Base-by-base conservation (phyloP, 371 early-diverging fungal genomes). In the Actinomortierella ambigua region DNA sequence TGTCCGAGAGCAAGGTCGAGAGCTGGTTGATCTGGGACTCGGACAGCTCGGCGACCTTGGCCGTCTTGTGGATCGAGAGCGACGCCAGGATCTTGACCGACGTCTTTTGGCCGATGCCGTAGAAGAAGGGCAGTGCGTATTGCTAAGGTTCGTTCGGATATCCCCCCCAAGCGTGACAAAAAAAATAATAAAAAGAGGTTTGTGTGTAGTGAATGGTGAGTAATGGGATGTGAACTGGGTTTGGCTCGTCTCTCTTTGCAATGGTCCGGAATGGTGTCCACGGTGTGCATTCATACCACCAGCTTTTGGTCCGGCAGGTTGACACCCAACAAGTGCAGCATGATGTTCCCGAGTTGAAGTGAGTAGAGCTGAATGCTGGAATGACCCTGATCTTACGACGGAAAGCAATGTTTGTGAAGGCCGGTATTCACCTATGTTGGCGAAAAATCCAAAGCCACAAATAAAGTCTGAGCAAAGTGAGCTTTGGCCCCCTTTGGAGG, bases 261-360 rank as follows among this genome's bases (percentile, higher is more conserved):
- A n/a, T n/a, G n/a, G n/a, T n/a, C n/a, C n/a, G n/a, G n/a, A n/a
- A n/a, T n/a, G n/a, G n/a, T n/a, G n/a, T n/a, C n/a, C n/a, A n/a
- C n/a, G n/a, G 11, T 44, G n/a, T 29, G 39, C 68, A 18, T 51
- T 28, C 62, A 42, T 75, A 83, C 88, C 80, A 94, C 91, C 40
- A 89, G 62, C 80, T 95, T 95, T 59, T 89, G 83, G 80, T 96
- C 97, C 13, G 97, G 97, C 51, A 96, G 83, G 81, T 94, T 95
- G 62, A 95, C 94, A 71, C 96, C 96, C 57, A 96, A 89, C 65
- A 96, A 79, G 77, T 93, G 93, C 60, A 95, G 77, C 95, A 95
- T 93, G 52, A 41, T 68, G 57, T 48, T 48, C 48, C 48, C 22
- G 24, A 20, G 8, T 3, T 48, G 48, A 22, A 48, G 24, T 48